Evolutionary conservation across 441 rosid species (phyloP).

Genomic region (Gossypium gossypioides): DNA sequence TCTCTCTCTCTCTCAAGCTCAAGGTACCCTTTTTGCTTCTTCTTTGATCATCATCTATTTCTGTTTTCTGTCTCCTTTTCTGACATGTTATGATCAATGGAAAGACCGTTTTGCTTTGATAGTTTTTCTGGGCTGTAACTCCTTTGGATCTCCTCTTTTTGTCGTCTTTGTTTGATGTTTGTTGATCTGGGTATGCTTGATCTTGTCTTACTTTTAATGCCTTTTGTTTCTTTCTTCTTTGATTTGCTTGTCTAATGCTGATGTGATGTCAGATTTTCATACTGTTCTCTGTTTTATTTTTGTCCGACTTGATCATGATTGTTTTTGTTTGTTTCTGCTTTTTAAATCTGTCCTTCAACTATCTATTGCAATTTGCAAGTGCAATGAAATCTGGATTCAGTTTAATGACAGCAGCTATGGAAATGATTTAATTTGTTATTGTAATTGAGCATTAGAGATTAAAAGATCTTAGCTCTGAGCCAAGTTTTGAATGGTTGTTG

Average conservation of each 20-base stretch:
- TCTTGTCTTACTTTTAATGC: constrained; percentile 14
- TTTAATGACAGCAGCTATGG: neutral
- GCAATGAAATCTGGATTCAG: neutral
- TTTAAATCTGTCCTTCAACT: neutral
- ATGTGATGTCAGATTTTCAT: neutral
- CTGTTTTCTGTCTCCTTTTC: neutral
- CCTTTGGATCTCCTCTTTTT: constrained; percentile 22
- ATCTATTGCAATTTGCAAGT: constrained; percentile 1
- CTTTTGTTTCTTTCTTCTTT: constrained; percentile 14
- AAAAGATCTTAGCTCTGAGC: constrained; percentile 6
- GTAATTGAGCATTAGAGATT: neutral
- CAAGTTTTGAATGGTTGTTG: constrained; percentile 1
- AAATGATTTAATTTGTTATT: constrained; percentile 9
- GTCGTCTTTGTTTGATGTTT: constrained; percentile 5
- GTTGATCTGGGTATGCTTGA: constrained; percentile 22
- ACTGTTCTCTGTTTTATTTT: neutral
- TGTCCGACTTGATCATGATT: constrained; percentile 4
- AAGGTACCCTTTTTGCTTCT: constrained; percentile 8
- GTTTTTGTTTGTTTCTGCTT: constrained; percentile 9
- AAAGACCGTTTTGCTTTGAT: neutral
- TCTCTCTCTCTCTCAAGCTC: constrained; percentile 15
- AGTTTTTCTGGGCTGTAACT: neutral
- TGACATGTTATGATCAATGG: neutral
- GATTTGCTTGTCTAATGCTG: constrained; percentile 19
- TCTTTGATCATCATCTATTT: neutral